Conservation (phyloP, 1,284 basidiomycete species). For the Exsudoporus floridanus region DNA sequence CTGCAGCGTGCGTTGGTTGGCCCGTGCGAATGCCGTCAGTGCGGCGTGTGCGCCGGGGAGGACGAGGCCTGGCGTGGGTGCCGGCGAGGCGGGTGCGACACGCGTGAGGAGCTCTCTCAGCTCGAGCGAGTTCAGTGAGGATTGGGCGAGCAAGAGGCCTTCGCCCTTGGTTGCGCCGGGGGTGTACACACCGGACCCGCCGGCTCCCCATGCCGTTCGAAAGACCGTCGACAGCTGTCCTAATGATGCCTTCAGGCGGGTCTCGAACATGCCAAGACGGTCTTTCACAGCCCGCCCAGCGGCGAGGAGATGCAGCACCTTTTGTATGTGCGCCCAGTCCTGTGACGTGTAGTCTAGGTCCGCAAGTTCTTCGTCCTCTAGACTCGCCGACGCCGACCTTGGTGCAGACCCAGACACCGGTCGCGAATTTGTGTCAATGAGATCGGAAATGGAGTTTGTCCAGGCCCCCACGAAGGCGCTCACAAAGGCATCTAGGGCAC, state of each 20-base stretch:
- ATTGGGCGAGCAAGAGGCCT: constrained; percentile 74
- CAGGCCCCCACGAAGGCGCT: constrained; percentile 63
- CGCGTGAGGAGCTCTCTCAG: constrained; percentile 65
- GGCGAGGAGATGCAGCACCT: constrained; percentile 78
- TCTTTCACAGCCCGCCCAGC: constrained; percentile 72
- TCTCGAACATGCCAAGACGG: constrained; percentile 66
- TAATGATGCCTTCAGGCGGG: constrained; percentile 59
- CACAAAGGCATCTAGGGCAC: constrained; percentile 71
- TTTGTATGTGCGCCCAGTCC: constrained; percentile 85
- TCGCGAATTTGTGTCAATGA: constrained; percentile 27
- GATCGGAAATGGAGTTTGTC: constrained; percentile 52
- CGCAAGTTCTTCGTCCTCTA: constrained; percentile 50
- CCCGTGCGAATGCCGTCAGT: constrained; percentile 65
- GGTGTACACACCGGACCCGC: constrained; percentile 54
- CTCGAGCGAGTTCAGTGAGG: constrained; percentile 77
- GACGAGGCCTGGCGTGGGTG: constrained; percentile 15
- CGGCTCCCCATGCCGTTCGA: constrained; percentile 48
- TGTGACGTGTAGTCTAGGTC: constrained; percentile 85
- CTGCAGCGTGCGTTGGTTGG: constrained; percentile 78
- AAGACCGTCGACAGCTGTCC: constrained; percentile 59
- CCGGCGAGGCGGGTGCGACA: constrained; percentile 33
- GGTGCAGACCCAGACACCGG: constrained; percentile 14
- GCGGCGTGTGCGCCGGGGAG: constrained; percentile 58
- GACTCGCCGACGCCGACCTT: constrained; percentile 26
- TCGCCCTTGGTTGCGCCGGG: constrained; percentile 69